Conservation (phyloP, 257 asterid genomes). For the Solanum stenotomum region DNA sequence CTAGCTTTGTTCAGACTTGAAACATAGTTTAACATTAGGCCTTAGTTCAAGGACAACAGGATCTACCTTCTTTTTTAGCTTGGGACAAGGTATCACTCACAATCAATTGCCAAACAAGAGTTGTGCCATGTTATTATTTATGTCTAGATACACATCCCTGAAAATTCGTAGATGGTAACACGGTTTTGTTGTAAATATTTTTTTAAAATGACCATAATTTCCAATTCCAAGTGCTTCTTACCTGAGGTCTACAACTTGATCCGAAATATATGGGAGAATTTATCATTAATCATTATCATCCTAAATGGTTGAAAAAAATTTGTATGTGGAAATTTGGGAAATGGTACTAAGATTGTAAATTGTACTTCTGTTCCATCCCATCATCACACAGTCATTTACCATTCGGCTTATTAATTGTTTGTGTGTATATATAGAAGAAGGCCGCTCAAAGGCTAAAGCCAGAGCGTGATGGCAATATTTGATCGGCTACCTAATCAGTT, state of each 20-base stretch:
- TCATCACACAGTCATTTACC: neutral
- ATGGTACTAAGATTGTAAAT: neutral
- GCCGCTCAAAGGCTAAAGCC: neutral
- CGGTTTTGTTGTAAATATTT: neutral
- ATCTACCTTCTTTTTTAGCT: neutral
- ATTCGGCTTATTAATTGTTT: neutral
- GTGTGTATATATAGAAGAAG: neutral
- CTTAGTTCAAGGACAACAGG: neutral
- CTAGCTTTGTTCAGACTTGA: neutral
- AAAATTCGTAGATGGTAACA: neutral
- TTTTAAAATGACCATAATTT: neutral
- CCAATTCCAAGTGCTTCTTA: neutral
- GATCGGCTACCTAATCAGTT: neutral
- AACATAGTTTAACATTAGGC: neutral
- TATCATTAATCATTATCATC: neutral
- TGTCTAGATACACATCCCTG: neutral
- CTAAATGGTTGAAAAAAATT: neutral
- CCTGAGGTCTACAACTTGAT: constrained; percentile 16
- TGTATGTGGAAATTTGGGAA: neutral
- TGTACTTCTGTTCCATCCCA: neutral
- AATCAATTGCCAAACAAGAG: neutral
- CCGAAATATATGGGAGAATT: constrained; percentile 22
- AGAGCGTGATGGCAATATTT: neutral
- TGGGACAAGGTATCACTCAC: neutral
- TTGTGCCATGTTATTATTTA: neutral